These are phyloP conservation scores for Ilyonectria mors-panacis DNA, from an alignment of 2,329 filamentous ascomycete genomes.

Conservation along the genomic window DNA sequence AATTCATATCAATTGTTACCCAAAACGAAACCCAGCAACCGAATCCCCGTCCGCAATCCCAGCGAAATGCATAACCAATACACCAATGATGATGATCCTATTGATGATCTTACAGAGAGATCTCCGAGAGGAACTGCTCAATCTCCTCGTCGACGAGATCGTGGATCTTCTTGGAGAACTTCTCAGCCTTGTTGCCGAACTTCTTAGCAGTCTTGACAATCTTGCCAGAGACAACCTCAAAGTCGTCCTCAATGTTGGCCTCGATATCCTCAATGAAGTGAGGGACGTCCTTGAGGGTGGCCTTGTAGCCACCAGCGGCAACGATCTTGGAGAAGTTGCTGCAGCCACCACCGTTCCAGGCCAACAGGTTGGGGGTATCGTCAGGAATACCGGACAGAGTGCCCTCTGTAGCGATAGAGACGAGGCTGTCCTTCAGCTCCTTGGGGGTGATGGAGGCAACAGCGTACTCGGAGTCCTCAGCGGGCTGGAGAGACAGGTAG, in stretches of 20 bases:
- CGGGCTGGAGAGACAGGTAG: constrained; percentile 95
- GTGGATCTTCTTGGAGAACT: constrained; percentile 75
- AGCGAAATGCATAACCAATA: constrained; percentile 46
- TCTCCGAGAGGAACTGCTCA: constrained; percentile 70
- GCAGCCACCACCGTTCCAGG: constrained; percentile 98
- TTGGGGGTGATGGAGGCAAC: constrained; percentile 91
- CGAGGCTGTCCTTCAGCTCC: constrained; percentile 92
- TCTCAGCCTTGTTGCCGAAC: constrained; percentile 70
- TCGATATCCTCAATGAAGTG: constrained; percentile 72
- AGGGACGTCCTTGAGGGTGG: constrained; percentile 57
- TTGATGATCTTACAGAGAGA: constrained; percentile 55
- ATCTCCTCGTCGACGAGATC: constrained; percentile 74
- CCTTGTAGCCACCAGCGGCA: constrained; percentile 79
- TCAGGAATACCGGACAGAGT: constrained; percentile 85
- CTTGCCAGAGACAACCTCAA: constrained; percentile 72
- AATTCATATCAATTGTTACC: constrained; percentile 45
- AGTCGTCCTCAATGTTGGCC: constrained; percentile 71
- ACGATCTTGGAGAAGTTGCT: constrained; percentile 92
- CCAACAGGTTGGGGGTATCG: constrained; percentile 93
- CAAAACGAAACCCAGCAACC: constrained; percentile 46
- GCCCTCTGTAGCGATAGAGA: constrained; percentile 85
- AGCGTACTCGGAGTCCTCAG: constrained; percentile 90
- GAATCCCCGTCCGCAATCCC: constrained; percentile 43
- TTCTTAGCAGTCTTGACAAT: constrained; percentile 68
- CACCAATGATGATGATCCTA: constrained; percentile 41